These are phyloP conservation scores for Tylopilus felleus DNA, from an alignment of 768 basidiomycete genomes.

Conservation along the genomic window DNA sequence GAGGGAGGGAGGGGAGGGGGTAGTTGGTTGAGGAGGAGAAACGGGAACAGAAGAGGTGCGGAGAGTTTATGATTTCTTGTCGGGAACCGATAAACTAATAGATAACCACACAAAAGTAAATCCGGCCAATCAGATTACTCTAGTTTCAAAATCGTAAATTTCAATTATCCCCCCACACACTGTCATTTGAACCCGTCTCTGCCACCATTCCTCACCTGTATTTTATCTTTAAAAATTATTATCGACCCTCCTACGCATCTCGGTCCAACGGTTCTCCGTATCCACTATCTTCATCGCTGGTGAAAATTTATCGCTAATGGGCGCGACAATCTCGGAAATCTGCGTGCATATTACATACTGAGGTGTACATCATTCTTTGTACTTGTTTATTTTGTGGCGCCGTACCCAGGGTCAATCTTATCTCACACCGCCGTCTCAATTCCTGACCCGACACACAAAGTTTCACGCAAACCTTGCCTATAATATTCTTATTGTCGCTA, in stretches of 20 bases:
- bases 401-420: slow-evolving; percentile 31
- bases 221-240: neutral
- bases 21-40: slow-evolving; percentile 22
- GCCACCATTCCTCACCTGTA: neutral
- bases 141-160: slow-evolving; percentile 25
- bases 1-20: neutral
- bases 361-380: slow-evolving; percentile 16
- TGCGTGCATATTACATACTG: slow-evolving; percentile 29
- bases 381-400: slow-evolving; percentile 25
- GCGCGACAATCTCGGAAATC: slow-evolving; percentile 30
- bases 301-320: slow-evolving; percentile 30
- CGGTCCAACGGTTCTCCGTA: neutral
- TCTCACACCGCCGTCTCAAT: slow-evolving; percentile 21
- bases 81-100: slow-evolving; percentile 39
- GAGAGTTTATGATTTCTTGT: slow-evolving; percentile 35
- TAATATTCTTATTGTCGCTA: neutral
- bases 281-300: slow-evolving; percentile 10
- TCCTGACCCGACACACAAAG: neutral
- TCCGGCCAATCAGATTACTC: slow-evolving; percentile 36
- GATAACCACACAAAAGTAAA: slow-evolving; percentile 34
- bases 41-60: slow-evolving; percentile 23
- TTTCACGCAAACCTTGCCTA: neutral
- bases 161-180: slow-evolving; percentile 11
- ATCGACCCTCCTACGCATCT: neutral
- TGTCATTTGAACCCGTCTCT: slow-evolving; percentile 4